phyloP scores from a whole-genome alignment of 495 filamentous ascomycete genomes.

The Lasiosphaeria ovina region DNA sequence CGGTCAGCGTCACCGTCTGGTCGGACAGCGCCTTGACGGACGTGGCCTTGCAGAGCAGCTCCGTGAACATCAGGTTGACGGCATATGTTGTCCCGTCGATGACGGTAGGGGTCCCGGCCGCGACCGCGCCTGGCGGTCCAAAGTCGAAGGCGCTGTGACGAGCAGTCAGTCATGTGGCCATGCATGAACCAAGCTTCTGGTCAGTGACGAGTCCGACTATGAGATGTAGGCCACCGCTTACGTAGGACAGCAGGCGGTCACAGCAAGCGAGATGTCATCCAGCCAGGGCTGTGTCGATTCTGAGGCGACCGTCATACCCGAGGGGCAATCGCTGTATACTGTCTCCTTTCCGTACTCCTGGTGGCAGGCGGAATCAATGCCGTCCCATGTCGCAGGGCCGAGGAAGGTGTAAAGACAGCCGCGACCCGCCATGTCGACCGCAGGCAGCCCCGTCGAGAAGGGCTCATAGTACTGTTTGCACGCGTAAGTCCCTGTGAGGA shows the following conservation, averaged over 20 bases:
- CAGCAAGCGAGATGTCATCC: neutral
- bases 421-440: neutral
- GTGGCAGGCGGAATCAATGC: neutral
- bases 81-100: neutral
- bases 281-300: neutral
- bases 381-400: neutral
- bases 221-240: neutral
- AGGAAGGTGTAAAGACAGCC: constrained; percentile 1
- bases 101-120: neutral
- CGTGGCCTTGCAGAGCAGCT: neutral
- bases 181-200: too few relatives aligned
- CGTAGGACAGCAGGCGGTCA: constrained; percentile 3
- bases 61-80: neutral
- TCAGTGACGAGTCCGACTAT: neutral
- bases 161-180: too few relatives aligned
- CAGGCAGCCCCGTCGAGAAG: neutral
- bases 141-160: constrained; percentile 1
- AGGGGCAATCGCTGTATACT: constrained; percentile 5
- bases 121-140: neutral
- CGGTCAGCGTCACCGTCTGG: constrained; percentile 1
- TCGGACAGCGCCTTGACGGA: constrained; percentile 1
- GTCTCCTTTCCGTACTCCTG: neutral
- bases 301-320: constrained; percentile 1
- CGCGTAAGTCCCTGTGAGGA: neutral
- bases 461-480: neutral